Conservation (phyloP, 140 eudicot species). For the Erigeron philadelphicus region DNA sequence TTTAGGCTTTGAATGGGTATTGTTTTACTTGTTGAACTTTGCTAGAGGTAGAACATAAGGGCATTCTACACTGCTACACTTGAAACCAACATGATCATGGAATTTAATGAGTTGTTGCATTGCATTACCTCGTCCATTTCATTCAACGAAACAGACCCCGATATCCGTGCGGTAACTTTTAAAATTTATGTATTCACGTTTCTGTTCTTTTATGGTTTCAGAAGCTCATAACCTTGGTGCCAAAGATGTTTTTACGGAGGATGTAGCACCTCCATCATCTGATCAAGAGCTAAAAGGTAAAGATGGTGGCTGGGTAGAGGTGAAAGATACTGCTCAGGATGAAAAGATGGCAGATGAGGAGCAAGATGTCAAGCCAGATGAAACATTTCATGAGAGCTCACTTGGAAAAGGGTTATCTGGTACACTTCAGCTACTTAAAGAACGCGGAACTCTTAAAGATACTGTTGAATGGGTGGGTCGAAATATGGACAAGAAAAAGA, state of each 20-base stretch:
- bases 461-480: conserved; percentile 94
- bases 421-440: conserved; percentile 63
- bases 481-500: conserved; percentile 94
- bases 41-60: too few relatives aligned
- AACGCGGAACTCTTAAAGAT: conserved; percentile 76
- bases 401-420: conserved; percentile 92
- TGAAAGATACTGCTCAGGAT: conserved; percentile 38
- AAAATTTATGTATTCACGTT: not conserved
- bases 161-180: not conserved
- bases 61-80: too few relatives aligned
- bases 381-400: conserved; percentile 71
- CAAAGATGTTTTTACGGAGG: conserved; percentile 92
- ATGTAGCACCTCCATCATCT: conserved; percentile 40
- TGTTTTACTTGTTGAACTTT: too few relatives aligned
- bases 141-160: not conserved
- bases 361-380: conserved; percentile 60
- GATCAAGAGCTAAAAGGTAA: conserved; percentile 41
- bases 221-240: conserved; percentile 64
- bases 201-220: conserved; percentile 27
- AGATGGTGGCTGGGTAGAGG: conserved; percentile 68
- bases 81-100: too few relatives aligned
- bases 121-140: not conserved
- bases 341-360: conserved; percentile 40
- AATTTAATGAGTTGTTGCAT: too few relatives aligned
- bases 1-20: too few relatives aligned